phyloP scores from a whole-genome alignment of 2,329 filamentous ascomycete genomes.

The Penicillium sp. region DNA sequence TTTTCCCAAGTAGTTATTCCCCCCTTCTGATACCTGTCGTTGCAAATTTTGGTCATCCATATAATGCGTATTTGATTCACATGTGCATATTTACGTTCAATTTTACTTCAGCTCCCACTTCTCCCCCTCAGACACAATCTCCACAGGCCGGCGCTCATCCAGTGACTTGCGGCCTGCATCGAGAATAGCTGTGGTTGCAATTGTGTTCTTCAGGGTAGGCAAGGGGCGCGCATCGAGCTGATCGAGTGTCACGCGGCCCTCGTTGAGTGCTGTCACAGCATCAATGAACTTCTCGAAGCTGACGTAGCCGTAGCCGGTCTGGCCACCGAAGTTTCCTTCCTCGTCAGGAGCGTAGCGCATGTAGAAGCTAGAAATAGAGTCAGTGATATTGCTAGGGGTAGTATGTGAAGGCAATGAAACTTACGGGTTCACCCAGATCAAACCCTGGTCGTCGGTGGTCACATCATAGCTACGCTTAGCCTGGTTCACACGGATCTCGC shows the following conservation, averaged over 20 bases:
- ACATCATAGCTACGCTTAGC: conserved; percentile 94
- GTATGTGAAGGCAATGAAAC: conserved; percentile 23
- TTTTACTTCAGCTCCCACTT: conserved; percentile 64
- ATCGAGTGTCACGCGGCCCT: conserved; percentile 67
- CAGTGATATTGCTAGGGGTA: not conserved
- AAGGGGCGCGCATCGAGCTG: conserved; percentile 78
- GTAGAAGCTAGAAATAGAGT: conserved; percentile 62
- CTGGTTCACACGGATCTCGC: conserved; percentile 88
- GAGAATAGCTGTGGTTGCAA: conserved; percentile 87
- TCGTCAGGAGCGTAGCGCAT: conserved; percentile 94
- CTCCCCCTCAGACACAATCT: conserved; percentile 55
- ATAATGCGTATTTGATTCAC: not conserved
- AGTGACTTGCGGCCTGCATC: conserved; percentile 82
- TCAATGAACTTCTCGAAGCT: conserved; percentile 97
- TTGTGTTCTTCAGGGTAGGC: conserved; percentile 83
- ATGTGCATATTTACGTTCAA: not conserved
- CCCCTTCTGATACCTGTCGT: not conserved
- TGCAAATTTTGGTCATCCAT: not conserved
- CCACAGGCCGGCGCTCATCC: conserved; percentile 76
- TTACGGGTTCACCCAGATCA: conserved; percentile 84
- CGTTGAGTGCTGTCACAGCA: conserved; percentile 75
- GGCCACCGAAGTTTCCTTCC: conserved; percentile 89
- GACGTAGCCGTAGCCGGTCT: conserved; percentile 89
- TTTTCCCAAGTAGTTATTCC: not conserved
- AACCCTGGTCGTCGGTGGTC: conserved; percentile 70